These are phyloP conservation scores for Paragyromitra xinjiangensis DNA, from an alignment of 495 filamentous ascomycete genomes.

Conservation along the genomic window DNA sequence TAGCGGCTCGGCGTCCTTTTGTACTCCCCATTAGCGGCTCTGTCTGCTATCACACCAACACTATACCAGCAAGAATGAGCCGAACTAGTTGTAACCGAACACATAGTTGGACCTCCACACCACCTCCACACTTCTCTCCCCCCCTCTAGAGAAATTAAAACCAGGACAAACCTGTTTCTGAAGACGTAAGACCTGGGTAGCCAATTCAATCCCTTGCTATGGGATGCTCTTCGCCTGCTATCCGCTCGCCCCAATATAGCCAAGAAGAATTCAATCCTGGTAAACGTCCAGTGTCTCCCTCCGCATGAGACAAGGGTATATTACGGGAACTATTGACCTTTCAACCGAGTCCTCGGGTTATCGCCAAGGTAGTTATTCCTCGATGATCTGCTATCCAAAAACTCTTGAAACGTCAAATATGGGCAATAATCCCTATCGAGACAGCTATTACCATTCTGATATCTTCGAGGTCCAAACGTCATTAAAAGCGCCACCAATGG, in stretches of 20 bases:
- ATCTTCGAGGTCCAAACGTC: no score
- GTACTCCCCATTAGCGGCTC: not conserved
- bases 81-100: not conserved
- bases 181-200: not conserved
- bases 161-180: not conserved
- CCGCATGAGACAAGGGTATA: not conserved
- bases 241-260: not conserved
- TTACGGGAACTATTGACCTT: not conserved
- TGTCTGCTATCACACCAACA: not conserved
- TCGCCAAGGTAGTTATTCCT: not conserved
- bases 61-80: not conserved
- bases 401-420: no score
- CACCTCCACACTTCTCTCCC: no score
- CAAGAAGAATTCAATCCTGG: not conserved
- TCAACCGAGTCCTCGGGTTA: not conserved
- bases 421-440: no score
- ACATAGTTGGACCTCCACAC: not conserved
- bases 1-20: slow-evolving; percentile 19
- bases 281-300: not conserved
- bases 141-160: not conserved
- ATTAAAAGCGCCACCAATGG: no score
- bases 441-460: no score
- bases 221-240: not conserved
- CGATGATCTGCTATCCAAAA: no score
- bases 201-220: not conserved